phyloP scores from a whole-genome alignment of 176 grass and related monocot species.

The Calamus simplicifolius region DNA sequence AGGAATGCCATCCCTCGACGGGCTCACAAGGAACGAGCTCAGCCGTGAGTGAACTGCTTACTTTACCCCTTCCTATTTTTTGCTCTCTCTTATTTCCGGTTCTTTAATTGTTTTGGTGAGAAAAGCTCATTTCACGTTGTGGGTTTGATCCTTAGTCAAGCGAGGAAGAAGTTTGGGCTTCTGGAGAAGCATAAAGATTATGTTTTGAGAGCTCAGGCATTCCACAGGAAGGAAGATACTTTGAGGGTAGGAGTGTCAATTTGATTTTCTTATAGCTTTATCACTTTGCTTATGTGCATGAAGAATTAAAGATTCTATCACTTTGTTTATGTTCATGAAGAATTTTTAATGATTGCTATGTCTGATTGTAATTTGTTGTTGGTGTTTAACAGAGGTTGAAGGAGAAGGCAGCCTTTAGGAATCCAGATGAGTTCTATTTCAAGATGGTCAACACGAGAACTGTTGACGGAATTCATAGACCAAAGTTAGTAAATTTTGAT shows the following conservation, averaged over 20 bases:
- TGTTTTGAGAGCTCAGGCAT: constrained; percentile 44
- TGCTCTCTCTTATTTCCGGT: not conserved
- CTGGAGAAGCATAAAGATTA: constrained; percentile 95
- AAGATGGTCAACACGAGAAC: constrained; percentile 81
- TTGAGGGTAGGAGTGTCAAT: constrained; percentile 36
- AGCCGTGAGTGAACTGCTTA: constrained; percentile 50
- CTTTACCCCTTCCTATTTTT: not conserved
- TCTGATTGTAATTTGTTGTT: not conserved
- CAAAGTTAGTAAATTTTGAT: constrained; percentile 29
- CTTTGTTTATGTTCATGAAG: too few relatives aligned
- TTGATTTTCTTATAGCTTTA: not conserved
- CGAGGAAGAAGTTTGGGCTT: constrained; percentile 76
- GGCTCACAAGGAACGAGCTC: constrained; percentile 88
- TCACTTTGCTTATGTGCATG: not conserved
- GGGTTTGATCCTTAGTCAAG: constrained; percentile 33
- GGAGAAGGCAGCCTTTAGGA: constrained; percentile 70
- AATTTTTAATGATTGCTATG: too few relatives aligned
- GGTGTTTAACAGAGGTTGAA: constrained; percentile 44
- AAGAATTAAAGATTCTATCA: too few relatives aligned
- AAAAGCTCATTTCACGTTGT: not conserved
- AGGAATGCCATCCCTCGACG: constrained; percentile 75
- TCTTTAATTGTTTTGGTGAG: not conserved
- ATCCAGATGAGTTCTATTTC: constrained; percentile 95
- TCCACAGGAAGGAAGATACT: constrained; percentile 56
- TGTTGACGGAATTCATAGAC: constrained; percentile 58